Base-by-base conservation (phyloP, 345 rosid species). In the Heritiera fomes region DNA sequence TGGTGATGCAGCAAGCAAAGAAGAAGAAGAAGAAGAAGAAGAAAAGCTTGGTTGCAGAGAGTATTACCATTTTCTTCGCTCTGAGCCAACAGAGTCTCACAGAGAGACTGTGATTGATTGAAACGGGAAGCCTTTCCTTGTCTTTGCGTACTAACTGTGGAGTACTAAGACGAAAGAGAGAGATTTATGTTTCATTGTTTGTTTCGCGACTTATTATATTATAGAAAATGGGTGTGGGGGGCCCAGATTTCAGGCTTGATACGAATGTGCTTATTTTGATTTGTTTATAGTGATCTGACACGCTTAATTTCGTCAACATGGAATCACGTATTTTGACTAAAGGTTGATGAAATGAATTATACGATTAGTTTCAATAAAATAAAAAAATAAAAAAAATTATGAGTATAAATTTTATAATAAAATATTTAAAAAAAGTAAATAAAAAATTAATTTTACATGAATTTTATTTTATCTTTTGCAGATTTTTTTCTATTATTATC, bases 11-110 rank as follows among this genome's bases (percentile, higher is more conserved):
- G 77, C 72, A 41, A 15, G 56, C 13, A 58, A 66, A 74, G 13
- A 79, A 41, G 76, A 85, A 41, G 71, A 83, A 41, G 76, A 85
- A 41, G 71, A 83, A 60, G 41, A 68, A 60, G 23, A 32, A 64
- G 6, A 8, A 5, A 61, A 60, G 46, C 2, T 70, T 40, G 15
- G 71, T 4, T 41, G 73, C 47, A 18, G 71, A 53, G 62, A 53
- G 10, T 8, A 9, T 18, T 60, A 63, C 82, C 87, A 85, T 82
- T 63, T 78, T 83, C 62, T 18, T 72, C 1, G 32, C 63, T 50
- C 45, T 3, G 45, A 71, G 58, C 15, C 18, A 20, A 41, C 30
- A 34, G 43, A 38, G 40, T 1, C 40, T 38, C 40, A 38, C 3
- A 65, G 70, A 41, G 70, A 41, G 2, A 47, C 56, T 15, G 12